A percentile compares a stretch with the other conserved stretches of the same genome.
These are phyloP conservation scores for Geotrichum klebahnii DNA, from an alignment of 1,139 yeast genomes.

Conservation along the genomic window DNA sequence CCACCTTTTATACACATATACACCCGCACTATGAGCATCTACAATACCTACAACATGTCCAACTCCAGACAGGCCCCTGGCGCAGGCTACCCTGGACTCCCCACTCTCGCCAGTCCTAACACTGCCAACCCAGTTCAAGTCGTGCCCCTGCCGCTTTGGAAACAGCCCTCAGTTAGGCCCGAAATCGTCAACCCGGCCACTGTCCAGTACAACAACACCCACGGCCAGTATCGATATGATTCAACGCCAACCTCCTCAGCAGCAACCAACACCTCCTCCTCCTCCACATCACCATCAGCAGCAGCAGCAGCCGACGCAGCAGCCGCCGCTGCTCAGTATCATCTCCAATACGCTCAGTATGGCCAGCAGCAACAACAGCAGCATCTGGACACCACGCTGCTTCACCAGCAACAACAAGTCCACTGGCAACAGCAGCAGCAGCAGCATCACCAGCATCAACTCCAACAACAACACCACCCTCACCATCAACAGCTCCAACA, in stretches of 20 bases:
- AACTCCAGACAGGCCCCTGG: constrained; percentile 9
- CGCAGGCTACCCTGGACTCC: constrained; percentile 11
- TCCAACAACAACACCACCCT: constrained; percentile 8
- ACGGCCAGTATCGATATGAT: constrained; percentile 9
- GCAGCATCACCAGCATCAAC: constrained; percentile 6
- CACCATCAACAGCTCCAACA: constrained; percentile 4
- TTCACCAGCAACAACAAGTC: too few species aligned
- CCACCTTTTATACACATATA: not conserved
- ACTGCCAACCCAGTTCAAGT: too few species aligned
- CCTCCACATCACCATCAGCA: too few species aligned
- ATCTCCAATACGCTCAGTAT: constrained; percentile 6
- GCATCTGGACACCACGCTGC: constrained; percentile 1
- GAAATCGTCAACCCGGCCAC: constrained; percentile 11
- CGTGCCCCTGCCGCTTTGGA: constrained; percentile 13
- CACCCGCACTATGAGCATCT: not conserved
- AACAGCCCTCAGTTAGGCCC: constrained; percentile 11
- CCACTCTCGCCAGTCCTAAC: constrained; percentile 1
- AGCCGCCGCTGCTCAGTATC: constrained; percentile 6
- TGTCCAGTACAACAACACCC: constrained; percentile 7
- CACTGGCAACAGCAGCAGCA: not conserved
- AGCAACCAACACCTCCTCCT: too few species aligned
- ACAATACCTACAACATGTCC: constrained; percentile 1
- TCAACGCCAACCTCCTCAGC: not conserved
- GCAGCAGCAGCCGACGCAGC: constrained; percentile 5
- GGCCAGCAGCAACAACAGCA: constrained; percentile 3